phyloP scores from a whole-genome alignment of 2,329 filamentous ascomycete species.

The Microsporum audouinii region DNA sequence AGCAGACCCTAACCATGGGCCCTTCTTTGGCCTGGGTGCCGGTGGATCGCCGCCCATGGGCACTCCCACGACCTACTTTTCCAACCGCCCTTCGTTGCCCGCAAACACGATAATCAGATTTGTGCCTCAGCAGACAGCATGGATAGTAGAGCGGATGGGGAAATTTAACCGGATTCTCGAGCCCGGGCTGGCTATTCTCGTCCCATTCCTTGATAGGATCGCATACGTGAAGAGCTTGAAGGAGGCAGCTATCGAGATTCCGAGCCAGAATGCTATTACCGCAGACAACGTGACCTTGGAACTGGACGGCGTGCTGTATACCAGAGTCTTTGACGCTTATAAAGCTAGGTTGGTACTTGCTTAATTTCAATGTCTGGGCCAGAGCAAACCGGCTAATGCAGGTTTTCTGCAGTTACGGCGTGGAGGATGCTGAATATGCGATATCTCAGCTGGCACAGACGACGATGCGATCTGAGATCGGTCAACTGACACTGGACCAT shows the following conservation, averaged over 20 bases:
- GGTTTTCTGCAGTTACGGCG: constrained; percentile 60
- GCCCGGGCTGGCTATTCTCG: constrained; percentile 76
- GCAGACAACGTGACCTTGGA: constrained; percentile 97
- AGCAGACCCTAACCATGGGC: not conserved
- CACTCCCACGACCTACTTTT: constrained; percentile 58
- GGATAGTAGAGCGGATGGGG: constrained; percentile 99
- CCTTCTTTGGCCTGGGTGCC: not conserved
- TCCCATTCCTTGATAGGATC: constrained; percentile 88
- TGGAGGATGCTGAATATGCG: constrained; percentile 97
- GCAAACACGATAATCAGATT: constrained; percentile 93
- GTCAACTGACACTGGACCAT: constrained; percentile 89
- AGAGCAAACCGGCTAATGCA: not conserved
- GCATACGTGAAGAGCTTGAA: constrained; percentile 97
- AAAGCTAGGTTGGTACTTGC: constrained; percentile 64
- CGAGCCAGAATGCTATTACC: constrained; percentile 93
- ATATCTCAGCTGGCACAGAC: constrained; percentile 97
- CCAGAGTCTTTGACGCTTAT: constrained; percentile 92
- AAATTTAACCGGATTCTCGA: constrained; percentile 90
- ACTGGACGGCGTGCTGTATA: constrained; percentile 90
- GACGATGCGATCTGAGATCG: constrained; percentile 97
- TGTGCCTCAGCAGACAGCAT: constrained; percentile 98
- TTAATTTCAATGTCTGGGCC: not conserved
- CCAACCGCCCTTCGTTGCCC: constrained; percentile 55
- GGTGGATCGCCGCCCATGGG: not conserved
- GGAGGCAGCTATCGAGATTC: constrained; percentile 91